Conservation (phyloP, 345 rosid genomes). For the Salix arbutifolia region DNA sequence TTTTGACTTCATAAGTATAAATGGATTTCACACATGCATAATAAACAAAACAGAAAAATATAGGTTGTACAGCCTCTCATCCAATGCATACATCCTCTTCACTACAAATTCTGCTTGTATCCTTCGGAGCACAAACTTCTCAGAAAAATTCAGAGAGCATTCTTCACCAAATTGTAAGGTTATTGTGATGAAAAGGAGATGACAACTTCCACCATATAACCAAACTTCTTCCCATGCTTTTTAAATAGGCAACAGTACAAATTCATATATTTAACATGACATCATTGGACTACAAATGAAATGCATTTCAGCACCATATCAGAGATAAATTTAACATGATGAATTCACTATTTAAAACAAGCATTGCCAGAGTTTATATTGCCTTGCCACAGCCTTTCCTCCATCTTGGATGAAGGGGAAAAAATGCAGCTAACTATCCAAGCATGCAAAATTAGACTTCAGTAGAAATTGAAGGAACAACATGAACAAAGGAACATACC, state of each 20-base stretch:
- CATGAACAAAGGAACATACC: conserved; percentile 34
- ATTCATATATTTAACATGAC: neutral
- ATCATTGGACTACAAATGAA: neutral
- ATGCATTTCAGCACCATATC: neutral
- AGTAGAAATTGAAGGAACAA: neutral
- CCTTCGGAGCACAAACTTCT: neutral
- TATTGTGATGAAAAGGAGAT: neutral
- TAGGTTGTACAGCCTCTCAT: neutral
- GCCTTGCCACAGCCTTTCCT: conserved; percentile 11
- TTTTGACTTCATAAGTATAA: neutral
- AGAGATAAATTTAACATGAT: neutral
- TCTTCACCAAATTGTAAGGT: neutral
- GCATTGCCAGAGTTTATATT: neutral
- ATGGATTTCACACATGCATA: neutral
- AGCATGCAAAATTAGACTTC: neutral
- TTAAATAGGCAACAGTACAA: neutral
- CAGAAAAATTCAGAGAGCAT: neutral
- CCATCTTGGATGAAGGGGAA: conserved; percentile 5
- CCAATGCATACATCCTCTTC: neutral
- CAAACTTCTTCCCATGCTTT: neutral
- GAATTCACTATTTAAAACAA: neutral
- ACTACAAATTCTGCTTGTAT: neutral
- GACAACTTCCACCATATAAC: neutral
- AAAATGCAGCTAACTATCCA: neutral
- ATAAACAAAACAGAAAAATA: neutral